These are phyloP conservation scores for Torrubiellomyces zombiae DNA, from an alignment of 2,329 filamentous ascomycete species.

Conservation along the genomic window DNA sequence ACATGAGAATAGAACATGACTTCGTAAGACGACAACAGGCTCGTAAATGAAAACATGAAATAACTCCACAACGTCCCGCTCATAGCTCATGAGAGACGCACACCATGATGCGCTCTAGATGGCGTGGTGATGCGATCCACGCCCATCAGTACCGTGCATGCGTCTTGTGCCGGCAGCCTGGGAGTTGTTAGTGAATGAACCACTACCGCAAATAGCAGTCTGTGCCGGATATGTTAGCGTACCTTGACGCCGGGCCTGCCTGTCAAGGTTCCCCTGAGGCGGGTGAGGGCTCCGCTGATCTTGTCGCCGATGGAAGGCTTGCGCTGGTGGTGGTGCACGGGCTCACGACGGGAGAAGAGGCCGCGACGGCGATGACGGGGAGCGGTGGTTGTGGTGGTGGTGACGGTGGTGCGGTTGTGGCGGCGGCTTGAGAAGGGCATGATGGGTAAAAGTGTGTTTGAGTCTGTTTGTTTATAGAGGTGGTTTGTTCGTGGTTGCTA, in stretches of 20 bases:
- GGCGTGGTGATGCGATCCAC: constrained; percentile 33
- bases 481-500: neutral
- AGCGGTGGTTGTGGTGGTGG: constrained; percentile 22
- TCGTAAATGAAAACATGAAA: too few species aligned
- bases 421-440: constrained; percentile 10
- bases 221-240: constrained; percentile 5
- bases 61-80: too few species aligned
- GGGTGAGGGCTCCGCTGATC: constrained; percentile 58
- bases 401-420: constrained; percentile 15
- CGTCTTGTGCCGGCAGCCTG: constrained; percentile 57
- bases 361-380: constrained; percentile 19
- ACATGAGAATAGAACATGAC: too few species aligned
- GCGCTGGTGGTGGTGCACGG: constrained; percentile 47
- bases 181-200: neutral
- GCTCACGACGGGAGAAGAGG: constrained; percentile 22
- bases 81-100: too few species aligned
- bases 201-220: constrained; percentile 2
- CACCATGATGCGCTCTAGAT: too few species aligned
- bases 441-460: constrained; percentile 1
- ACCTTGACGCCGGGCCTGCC: constrained; percentile 55
- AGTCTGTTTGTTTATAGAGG: constrained; percentile 1
- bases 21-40: too few species aligned
- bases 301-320: constrained; percentile 59
- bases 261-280: constrained; percentile 53
- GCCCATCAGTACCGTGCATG: constrained; percentile 60